Evolutionary conservation across 2,329 filamentous ascomycete genomes (phyloP).

Genomic region (Acarospora socialis): DNA sequence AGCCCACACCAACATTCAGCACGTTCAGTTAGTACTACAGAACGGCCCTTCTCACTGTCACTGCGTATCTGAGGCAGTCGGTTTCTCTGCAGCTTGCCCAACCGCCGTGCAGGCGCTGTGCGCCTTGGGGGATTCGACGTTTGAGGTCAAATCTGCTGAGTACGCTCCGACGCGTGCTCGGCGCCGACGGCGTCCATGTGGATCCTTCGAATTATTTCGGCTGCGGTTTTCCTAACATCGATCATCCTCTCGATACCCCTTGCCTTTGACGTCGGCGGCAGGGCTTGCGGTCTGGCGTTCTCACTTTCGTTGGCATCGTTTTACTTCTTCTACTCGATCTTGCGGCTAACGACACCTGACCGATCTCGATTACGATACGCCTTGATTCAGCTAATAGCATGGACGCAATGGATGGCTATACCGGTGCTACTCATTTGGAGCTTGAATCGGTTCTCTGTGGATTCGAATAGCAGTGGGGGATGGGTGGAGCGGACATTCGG

Average conservation of each 20-base stretch:
- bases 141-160: too few species aligned
- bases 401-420: constrained; percentile 75
- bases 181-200: constrained; percentile 53
- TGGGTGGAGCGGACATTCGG: constrained; percentile 74
- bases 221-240: constrained; percentile 73
- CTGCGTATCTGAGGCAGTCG: too few species aligned
- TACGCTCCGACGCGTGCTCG: constrained; percentile 35
- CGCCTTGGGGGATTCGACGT: too few species aligned
- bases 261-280: constrained; percentile 93
- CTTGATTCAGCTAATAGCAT: constrained; percentile 53
- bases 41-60: too few species aligned
- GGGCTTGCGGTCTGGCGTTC: constrained; percentile 86
- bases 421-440: constrained; percentile 86
- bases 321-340: constrained; percentile 74
- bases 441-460: constrained; percentile 85
- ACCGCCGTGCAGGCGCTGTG: too few species aligned
- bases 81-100: too few species aligned
- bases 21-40: too few species aligned
- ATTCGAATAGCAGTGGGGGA: constrained; percentile 52
- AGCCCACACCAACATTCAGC: too few species aligned
- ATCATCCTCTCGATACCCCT: constrained; percentile 93
- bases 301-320: constrained; percentile 78
- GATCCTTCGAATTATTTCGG: constrained; percentile 66
- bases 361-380: constrained; percentile 60
- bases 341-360: constrained; percentile 70